Conservation (phyloP, 1,139 yeast species). For the Ogataea hybrid region DNA sequence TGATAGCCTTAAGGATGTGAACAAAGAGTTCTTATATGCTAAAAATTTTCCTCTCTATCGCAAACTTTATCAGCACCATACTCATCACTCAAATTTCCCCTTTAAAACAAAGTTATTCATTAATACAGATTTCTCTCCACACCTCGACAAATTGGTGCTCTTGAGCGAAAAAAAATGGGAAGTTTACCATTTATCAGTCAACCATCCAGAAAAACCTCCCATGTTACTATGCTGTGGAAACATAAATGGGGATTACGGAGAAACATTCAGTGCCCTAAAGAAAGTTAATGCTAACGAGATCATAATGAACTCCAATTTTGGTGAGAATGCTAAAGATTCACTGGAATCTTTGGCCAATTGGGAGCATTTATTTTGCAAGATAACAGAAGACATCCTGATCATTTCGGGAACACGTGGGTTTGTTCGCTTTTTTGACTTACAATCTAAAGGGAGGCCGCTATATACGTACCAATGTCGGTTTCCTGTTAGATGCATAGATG, state of each 20-base stretch:
- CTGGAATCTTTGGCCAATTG: conserved; percentile 38
- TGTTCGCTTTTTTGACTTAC: no score
- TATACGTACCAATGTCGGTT: conserved; percentile 70
- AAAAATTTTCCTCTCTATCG: conserved; percentile 84
- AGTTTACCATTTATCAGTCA: conserved; percentile 51
- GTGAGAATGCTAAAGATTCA: conserved; percentile 22
- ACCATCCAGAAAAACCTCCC: conserved; percentile 48
- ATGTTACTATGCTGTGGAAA: conserved; percentile 63
- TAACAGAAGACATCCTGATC: no score
- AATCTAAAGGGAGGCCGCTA: conserved; percentile 56
- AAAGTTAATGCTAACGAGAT: conserved; percentile 23
- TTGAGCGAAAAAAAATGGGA: conserved; percentile 72
- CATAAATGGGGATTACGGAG: conserved; percentile 65
- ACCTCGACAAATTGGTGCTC: conserved; percentile 59
- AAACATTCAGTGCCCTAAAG: conserved; percentile 38
- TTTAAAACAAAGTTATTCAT: conserved; percentile 48
- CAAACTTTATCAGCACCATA: conserved; percentile 59
- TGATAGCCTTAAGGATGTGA: conserved; percentile 17
- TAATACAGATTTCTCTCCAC: conserved; percentile 65
- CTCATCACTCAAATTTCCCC: conserved; percentile 52
- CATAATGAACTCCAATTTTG: conserved; percentile 24
- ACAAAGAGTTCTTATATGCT: conserved; percentile 63
- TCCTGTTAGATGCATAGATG: conserved; percentile 75
- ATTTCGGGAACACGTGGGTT: no score
- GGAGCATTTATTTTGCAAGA: no score